Conservation (phyloP, 257 asterid genomes). For the Solanum bukasovii region DNA sequence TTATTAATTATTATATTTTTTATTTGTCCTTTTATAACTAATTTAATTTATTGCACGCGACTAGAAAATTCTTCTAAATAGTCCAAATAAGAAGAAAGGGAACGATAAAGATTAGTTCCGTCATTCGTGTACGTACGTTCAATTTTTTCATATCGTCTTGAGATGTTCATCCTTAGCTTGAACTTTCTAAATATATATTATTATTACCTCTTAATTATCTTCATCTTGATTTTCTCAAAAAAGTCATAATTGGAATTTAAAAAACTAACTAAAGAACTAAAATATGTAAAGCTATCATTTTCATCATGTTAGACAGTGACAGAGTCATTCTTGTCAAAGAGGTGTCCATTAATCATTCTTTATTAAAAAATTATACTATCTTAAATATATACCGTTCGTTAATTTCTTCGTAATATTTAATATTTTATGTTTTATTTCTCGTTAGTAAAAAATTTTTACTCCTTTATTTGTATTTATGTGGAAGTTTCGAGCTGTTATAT, state of each 20-base stretch:
- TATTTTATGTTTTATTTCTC: not conserved
- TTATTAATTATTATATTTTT: too few species aligned
- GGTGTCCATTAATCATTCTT: not conserved
- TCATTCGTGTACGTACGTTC: not conserved
- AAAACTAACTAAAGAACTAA: not conserved
- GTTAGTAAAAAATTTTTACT: not conserved
- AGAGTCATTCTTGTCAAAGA: too few species aligned
- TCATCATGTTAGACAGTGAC: not conserved
- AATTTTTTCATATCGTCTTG: not conserved
- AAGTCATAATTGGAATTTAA: not conserved
- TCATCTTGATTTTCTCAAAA: not conserved
- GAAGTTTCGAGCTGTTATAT: too few species aligned
- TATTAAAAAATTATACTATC: not conserved
- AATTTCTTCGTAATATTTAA: not conserved
- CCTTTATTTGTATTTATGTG: too few species aligned
- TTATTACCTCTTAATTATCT: not conserved
- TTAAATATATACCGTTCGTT: not conserved
- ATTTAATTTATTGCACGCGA: not conserved
- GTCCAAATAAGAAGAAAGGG: not conserved
- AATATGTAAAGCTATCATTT: not conserved
- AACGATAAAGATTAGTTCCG: not conserved
- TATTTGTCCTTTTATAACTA: not conserved
- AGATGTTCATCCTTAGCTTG: not conserved
- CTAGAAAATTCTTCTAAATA: rapidly evolving
- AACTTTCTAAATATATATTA: not conserved